Evolutionary conservation across 2,329 filamentous ascomycete genomes (phyloP), one percentile per base, ranked within the genome.

Genomic region (Penicillium olsonii): DNA sequence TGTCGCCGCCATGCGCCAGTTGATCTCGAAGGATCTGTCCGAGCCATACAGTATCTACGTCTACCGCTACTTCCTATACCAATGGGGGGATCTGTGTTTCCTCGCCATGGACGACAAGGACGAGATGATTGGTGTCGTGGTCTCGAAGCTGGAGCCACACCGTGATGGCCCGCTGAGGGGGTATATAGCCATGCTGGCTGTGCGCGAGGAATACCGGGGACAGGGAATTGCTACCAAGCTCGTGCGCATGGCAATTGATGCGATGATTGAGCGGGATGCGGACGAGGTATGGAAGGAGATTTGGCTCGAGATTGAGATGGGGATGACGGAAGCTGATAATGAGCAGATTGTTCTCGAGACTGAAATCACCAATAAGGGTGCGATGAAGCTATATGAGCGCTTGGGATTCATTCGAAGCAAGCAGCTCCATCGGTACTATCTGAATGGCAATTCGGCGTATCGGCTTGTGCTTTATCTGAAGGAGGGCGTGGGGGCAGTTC

Each of bases 11-110:
- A 96, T 99, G 71, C 86, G 92, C 47, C 86, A 92, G 49, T 76
- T 99, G 66, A 99, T 99, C 65, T 94, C 92, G 37, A 95, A 92
- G 65, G 94, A 97, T 68, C 81, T 99, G 42, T 97, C 92, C 61
- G 94, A 99, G 71, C 94, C 94, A 1, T 99, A 99, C 71, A 97
- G 92, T 74, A 97, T 99, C 68, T 99, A 99, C 75, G 94, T 99
- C 50, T 99, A 97, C 72, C 85, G 94, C 26, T 99, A 99, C 71
- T 99, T 99, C 64, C 78, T 99, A 15, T 96, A 95, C 68, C 91
- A 97, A 81, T 99, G 94, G 94, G 88, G 89, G 5, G 87, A 97
- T 66, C 77, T 99, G n/a, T 99, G 94, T 73, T 97, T 90, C 73
- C 89, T 97, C 85, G 75, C 78, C 31, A 72, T 81, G 55, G 76